Evolutionary conservation across 805 yeast species (phyloP).

Genomic region (Candida multigemmis): DNA sequence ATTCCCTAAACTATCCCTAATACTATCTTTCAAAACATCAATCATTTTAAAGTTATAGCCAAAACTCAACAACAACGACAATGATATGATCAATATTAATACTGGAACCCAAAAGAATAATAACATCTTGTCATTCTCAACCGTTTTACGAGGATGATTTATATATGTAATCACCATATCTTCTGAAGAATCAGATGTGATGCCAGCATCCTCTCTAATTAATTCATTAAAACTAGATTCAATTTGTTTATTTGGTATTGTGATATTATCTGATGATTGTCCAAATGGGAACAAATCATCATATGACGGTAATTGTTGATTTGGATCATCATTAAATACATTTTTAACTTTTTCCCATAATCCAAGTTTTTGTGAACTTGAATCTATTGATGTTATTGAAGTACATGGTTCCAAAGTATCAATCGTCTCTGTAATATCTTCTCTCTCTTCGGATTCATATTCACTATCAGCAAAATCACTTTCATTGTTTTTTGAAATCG

Average conservation of each 20-base stretch:
- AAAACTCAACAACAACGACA: slow-evolving; percentile 35
- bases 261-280: slow-evolving; percentile 11
- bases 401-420: slow-evolving; percentile 1
- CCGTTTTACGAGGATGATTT: slow-evolving; percentile 37
- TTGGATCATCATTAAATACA: slow-evolving; percentile 26
- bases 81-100: slow-evolving; percentile 44
- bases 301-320: slow-evolving; percentile 50
- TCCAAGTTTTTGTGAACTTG: slow-evolving; percentile 7
- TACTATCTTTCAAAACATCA: slow-evolving; percentile 21
- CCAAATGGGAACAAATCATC: slow-evolving; percentile 67
- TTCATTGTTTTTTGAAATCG: slow-evolving; percentile 8
- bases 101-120: slow-evolving; percentile 89
- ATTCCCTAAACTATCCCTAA: slow-evolving; percentile 31
- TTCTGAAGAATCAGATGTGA: slow-evolving; percentile 31
- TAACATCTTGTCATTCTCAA: slow-evolving; percentile 72
- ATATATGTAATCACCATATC: slow-evolving; percentile 34
- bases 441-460: slow-evolving; percentile 12
- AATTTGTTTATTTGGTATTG: slow-evolving; percentile 23
- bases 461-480: slow-evolving; percentile 26
- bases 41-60: slow-evolving; percentile 29
- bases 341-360: slow-evolving; percentile 37
- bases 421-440: slow-evolving; percentile 1
- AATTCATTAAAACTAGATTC: slow-evolving; percentile 22
- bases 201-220: slow-evolving; percentile 1
- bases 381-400: slow-evolving; percentile 1